Evolutionary conservation across 2,329 filamentous ascomycete species (phyloP), one percentile per base, ranked within the genome.

Genomic region (Trichoderma asperellum): DNA sequence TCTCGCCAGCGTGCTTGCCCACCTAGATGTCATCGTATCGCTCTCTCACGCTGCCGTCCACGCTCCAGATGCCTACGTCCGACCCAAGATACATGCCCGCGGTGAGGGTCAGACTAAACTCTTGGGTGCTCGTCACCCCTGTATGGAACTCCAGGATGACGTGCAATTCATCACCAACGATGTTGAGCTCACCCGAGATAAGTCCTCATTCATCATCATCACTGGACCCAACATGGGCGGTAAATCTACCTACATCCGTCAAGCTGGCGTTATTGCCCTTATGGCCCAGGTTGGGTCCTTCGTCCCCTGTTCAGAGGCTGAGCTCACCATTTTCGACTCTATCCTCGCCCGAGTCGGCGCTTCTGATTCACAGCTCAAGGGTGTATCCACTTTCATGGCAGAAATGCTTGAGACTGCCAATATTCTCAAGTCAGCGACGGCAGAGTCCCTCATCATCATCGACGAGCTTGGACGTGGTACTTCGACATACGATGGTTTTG

Each of bases 351-450:
- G 96, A 74, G 96, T 99, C 0, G 96, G 96, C 53, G 96, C 96
- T 7, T 96, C 92, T 74, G 96, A 99, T 81, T 97, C 93, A 7
- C 96, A 98, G 80, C 90, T 99, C 72, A 98, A 98, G 81, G 96
- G 96, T 43, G 96, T 99, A 2, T 97, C 93, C 4, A 99, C 96
- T 0, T 99, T 99, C 80, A 99, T 99, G 96, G 96, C 96, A 1
- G 96, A 99, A 82, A 99, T 99, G 96, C 87, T 99, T 27, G 96
- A 99, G 79, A 99, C 96, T 1, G 94, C 96, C 73, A 98, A 98
- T 78, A 99, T 99, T 73, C 89, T 99, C 77, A 98, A 98, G 82
- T 96, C 93, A 0, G 96, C 96, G 2, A 99, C 96, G 0, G 89
- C 91, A 37, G 96, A 99, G 78, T 97, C 93, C 5, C 87, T 99